phyloP scores from a whole-genome alignment of 2,329 filamentous ascomycete genomes.

The Colletotrichum phormii region DNA sequence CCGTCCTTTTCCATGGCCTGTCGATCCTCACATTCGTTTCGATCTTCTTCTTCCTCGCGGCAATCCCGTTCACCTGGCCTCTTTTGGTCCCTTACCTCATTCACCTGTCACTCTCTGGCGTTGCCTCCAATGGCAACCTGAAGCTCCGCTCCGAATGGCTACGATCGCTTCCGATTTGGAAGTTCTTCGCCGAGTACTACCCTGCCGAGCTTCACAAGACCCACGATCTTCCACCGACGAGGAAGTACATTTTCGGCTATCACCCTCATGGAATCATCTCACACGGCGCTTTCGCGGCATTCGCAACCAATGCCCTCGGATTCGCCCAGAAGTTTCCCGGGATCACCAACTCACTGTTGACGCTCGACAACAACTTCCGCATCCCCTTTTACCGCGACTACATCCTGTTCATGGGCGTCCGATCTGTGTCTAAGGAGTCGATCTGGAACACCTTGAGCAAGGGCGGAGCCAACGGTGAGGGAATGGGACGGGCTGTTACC shows the following conservation, averaged over 20 bases:
- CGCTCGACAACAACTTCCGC: constrained; percentile 95
- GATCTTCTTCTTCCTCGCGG: constrained; percentile 89
- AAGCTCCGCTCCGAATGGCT: constrained; percentile 80
- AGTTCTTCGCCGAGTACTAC: constrained; percentile 91
- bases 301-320: constrained; percentile 88
- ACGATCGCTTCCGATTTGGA: constrained; percentile 82
- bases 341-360: constrained; percentile 93
- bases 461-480: constrained; percentile 81
- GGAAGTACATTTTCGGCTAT: constrained; percentile 97
- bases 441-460: constrained; percentile 89
- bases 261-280: constrained; percentile 98
- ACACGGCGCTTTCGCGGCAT: constrained; percentile 93
- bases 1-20: constrained; percentile 80
- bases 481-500: constrained; percentile 94
- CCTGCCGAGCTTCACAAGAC: constrained; percentile 90
- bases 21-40: constrained; percentile 78
- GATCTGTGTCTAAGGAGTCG: constrained; percentile 89
- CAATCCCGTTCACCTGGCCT: constrained; percentile 93
- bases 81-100: constrained; percentile 80
- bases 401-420: constrained; percentile 87
- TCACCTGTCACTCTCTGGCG: constrained; percentile 83
- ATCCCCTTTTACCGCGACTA: constrained; percentile 96
- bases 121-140: constrained; percentile 80
- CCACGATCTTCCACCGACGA: constrained; percentile 78
- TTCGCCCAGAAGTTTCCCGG: constrained; percentile 91